Evolutionary conservation across 768 basidiomycete genomes (phyloP).

Genomic region (Strobilomyces dryophilus): DNA sequence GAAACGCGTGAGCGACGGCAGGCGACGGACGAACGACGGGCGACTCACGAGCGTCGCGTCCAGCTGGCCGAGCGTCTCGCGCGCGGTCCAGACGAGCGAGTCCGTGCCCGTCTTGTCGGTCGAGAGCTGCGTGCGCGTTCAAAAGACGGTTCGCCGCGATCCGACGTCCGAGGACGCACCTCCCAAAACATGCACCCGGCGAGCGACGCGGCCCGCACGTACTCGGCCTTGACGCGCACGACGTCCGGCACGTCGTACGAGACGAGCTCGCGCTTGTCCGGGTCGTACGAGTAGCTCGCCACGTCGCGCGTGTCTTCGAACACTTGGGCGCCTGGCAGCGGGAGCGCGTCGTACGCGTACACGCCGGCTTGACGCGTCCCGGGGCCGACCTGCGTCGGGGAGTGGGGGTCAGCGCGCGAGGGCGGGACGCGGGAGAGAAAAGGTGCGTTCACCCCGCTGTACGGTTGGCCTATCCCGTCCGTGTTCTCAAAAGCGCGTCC

Average conservation of each 20-base stretch:
- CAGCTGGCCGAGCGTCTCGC: conserved; percentile 44
- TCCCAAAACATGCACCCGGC: conserved; percentile 78
- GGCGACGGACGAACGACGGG: neutral
- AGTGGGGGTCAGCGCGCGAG: conserved; percentile 1
- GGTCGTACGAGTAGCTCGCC: conserved; percentile 76
- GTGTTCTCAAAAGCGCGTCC: conserved; percentile 77
- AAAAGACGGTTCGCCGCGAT: too few species aligned
- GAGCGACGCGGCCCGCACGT: conserved; percentile 56
- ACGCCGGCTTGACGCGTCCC: conserved; percentile 38
- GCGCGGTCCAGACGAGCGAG: conserved; percentile 55
- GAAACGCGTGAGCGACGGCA: neutral
- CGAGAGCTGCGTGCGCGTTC: conserved; percentile 36
- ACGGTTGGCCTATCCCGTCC: conserved; percentile 59
- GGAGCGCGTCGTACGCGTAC: conserved; percentile 75
- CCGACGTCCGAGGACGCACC: conserved; percentile 15
- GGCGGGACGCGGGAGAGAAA: neutral
- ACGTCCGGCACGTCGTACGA: conserved; percentile 76
- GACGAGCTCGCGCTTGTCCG: conserved; percentile 60
- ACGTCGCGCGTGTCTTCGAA: conserved; percentile 66
- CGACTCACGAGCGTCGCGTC: conserved; percentile 46
- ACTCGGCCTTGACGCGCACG: conserved; percentile 61
- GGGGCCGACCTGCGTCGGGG: conserved; percentile 55
- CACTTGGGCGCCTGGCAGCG: conserved; percentile 57
- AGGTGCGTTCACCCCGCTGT: conserved; percentile 58
- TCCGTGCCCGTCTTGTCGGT: conserved; percentile 54